Evolutionary conservation across 2,329 filamentous ascomycete genomes (phyloP).

Genomic region (Paraconiothyrium brasiliense): DNA sequence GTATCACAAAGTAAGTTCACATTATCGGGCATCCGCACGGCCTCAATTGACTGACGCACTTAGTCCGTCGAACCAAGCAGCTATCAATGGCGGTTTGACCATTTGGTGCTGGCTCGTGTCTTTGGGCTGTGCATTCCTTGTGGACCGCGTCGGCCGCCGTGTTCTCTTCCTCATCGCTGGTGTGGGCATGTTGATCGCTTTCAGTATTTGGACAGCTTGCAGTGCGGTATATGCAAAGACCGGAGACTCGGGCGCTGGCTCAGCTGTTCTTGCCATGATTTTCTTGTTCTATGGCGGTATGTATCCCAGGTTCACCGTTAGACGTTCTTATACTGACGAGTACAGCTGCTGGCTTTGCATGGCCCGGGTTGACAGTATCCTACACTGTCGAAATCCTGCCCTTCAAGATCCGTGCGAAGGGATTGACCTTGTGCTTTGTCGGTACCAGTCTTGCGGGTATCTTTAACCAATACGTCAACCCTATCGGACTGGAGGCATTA

Average conservation of each 20-base stretch:
- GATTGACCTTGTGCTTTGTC: constrained; percentile 55
- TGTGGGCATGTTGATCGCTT: constrained; percentile 44
- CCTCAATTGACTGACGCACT: constrained; percentile 30
- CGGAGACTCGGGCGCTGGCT: constrained; percentile 39
- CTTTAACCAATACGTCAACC: constrained; percentile 68
- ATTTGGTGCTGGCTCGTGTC: constrained; percentile 70
- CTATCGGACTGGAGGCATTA: constrained; percentile 40
- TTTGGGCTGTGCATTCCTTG: constrained; percentile 40
- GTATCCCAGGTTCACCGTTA: background rate
- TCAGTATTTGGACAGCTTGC: constrained; percentile 42
- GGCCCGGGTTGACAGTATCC: constrained; percentile 60
- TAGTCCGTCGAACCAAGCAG: constrained; percentile 47
- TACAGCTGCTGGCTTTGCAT: constrained; percentile 40
- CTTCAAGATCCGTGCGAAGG: constrained; percentile 58
- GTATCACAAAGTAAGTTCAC: constrained; percentile 30
- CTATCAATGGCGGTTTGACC: constrained; percentile 62
- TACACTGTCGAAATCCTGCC: constrained; percentile 59
- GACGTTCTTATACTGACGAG: constrained; percentile 55
- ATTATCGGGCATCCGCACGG: background rate
- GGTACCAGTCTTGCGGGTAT: constrained; percentile 65
- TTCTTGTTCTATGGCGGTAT: constrained; percentile 54
- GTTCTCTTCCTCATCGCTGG: constrained; percentile 45
- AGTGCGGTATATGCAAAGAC: constrained; percentile 28
- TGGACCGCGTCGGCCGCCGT: constrained; percentile 44
- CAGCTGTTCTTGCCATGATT: constrained; percentile 60